Evolutionary conservation across 2,329 filamentous ascomycete species (phyloP).

Genomic region (Plenodomus biglobosus): DNA sequence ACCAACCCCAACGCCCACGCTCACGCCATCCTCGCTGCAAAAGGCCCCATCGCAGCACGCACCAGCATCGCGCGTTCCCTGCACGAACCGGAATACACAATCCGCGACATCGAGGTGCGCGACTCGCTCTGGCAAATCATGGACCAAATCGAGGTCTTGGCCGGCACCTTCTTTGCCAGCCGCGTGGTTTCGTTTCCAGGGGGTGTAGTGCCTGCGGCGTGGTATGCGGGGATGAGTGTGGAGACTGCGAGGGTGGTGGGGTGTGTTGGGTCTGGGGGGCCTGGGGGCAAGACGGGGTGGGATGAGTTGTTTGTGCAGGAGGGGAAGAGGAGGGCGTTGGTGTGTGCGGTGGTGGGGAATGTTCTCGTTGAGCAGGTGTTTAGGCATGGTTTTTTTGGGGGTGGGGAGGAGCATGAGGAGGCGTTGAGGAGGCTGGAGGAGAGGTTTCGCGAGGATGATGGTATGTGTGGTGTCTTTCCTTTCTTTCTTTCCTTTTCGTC

Average conservation of each 20-base stretch:
- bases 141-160: constrained; percentile 20
- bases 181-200: too few relatives aligned
- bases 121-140: constrained; percentile 22
- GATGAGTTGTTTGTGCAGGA: constrained; percentile 22
- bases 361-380: constrained; percentile 37
- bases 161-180: too few relatives aligned
- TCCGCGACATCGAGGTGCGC: constrained; percentile 30
- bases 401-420: constrained; percentile 2
- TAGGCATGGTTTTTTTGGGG: constrained; percentile 30
- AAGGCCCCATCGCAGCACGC: too few relatives aligned
- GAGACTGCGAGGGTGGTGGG: constrained; percentile 31
- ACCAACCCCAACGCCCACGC: too few relatives aligned
- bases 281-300: constrained; percentile 26
- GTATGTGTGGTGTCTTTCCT: too few relatives aligned
- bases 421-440: constrained; percentile 12
- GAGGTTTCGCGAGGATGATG: constrained; percentile 17
- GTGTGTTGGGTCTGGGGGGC: constrained; percentile 29
- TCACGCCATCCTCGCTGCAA: background rate
- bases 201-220: background rate
- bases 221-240: constrained; percentile 5
- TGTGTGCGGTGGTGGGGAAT: constrained; percentile 33
- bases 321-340: constrained; percentile 23
- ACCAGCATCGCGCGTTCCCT: background rate
- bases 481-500: too few relatives aligned
- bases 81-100: constrained; percentile 26